These are phyloP conservation scores for Trametes polyzona DNA, from an alignment of 1,284 basidiomycete genomes.

Conservation along the genomic window DNA sequence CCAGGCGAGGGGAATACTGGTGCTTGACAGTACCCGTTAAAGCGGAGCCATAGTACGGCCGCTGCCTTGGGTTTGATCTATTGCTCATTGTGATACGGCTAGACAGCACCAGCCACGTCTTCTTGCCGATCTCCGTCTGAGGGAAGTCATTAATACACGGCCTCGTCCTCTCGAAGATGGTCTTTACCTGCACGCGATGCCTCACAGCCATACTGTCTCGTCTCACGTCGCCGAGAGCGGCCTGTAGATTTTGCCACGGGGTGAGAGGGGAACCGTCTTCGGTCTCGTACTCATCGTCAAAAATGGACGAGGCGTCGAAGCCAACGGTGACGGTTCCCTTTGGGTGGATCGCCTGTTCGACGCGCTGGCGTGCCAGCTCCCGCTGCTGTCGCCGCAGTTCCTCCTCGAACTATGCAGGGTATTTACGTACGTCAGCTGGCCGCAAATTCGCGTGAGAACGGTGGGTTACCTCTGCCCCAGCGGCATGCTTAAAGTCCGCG, in stretches of 20 bases:
- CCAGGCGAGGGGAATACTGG: conserved; percentile 50
- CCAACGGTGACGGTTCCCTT: conserved; percentile 38
- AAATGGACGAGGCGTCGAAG: conserved; percentile 55
- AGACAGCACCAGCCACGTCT: conserved; percentile 29
- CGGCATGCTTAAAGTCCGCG: conserved; percentile 25
- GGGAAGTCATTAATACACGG: conserved; percentile 3
- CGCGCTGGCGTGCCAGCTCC: conserved; percentile 22
- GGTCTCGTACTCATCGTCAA: conserved; percentile 25
- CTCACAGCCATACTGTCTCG: conserved; percentile 14
- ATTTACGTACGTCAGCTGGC: conserved; percentile 22
- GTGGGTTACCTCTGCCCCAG: conserved; percentile 26
- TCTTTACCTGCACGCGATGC: conserved; percentile 28
- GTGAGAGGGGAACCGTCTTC: conserved; percentile 12
- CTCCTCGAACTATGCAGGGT: conserved; percentile 24
- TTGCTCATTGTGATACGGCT: conserved; percentile 14
- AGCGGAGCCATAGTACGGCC: conserved; percentile 18
- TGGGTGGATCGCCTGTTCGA: conserved; percentile 32
- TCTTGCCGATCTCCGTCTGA: conserved; percentile 33
- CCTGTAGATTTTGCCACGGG: conserved; percentile 16
- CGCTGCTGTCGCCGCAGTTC: conserved; percentile 45
- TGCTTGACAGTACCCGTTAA: conserved; percentile 53
- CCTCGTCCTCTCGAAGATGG: background rate
- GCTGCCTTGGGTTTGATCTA: conserved; percentile 1
- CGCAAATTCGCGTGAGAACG: background rate
- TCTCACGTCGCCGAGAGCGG: conserved; percentile 17